Evolutionary conservation across 768 basidiomycete genomes (phyloP), one percentile per base, ranked within the genome.

Genomic region (Mycena olivaceomarginata): DNA sequence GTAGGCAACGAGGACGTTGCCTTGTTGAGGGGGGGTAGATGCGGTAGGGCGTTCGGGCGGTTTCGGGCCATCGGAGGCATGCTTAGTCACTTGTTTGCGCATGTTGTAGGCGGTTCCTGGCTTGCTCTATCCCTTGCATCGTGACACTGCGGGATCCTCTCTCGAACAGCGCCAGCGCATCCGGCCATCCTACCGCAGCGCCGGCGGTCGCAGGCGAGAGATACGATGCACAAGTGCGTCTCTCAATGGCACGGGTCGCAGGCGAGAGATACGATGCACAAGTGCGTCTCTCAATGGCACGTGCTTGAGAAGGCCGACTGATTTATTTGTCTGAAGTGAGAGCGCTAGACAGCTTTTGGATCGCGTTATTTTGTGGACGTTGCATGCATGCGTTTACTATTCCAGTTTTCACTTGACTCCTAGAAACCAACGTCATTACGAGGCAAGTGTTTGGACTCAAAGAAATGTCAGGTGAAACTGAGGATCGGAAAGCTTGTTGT

Each of bases 401-500:
- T 31, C 2, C 5, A 25, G 0, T 15, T 12, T 16, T 57, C 16
- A 22, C 3, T 16, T 10, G 51, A 22, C 74, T 73, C 18, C 5
- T 11, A 79, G 78, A 79, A 74, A 79, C 78, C 25, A 75, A 75
- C 15, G 78, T 79, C 22, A 79, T 79, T n/a, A 79, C 78, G 13
- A 79, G 78, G 78, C 62, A 65, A 20, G 16, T 20, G 25, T 25
- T 31, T 25, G 63, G 16, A 15, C 25, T 31, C 31, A 31, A 7
- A 8, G 39, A 67, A 12, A 12, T 59, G 7, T 1, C 2, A 8
- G 57, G 4, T 39, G 20, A 25, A 16, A 31, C 64, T 65, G 22
- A 68, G 8, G n/a, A 20, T 2, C 40, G 16, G 7, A 60, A 18
- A 79, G 78, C 51, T 64, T 79, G 68, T 74, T 75, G 4, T 79